Base-by-base conservation (phyloP, 768 basidiomycete species). In the Boletellus ananas region DNA sequence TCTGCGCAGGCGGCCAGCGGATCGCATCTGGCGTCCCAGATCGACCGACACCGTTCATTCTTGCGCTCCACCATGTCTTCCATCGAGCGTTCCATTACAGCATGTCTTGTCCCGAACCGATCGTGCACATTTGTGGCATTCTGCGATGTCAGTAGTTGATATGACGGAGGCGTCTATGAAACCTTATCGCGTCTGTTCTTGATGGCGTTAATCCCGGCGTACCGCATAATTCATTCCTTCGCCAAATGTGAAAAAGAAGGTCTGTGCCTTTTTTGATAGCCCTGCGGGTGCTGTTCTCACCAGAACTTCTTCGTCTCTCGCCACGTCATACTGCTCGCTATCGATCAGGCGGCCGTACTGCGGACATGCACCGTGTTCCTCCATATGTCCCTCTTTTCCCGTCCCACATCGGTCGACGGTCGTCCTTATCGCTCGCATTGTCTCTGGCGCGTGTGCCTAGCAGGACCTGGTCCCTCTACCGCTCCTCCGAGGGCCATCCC, bases 111-210 rank as follows among this genome's bases (percentile, higher is more conserved):
- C 49, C 48, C 38, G 34, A 55, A 51, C 54, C 20, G 50, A 50
- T 29, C 29, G 29, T 29, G 9, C 29, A 3, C 29, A 47, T 50
- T 58, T 45, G 56, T 45, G 35, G 49, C 50, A 49, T 63, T 35
- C 27, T 54, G 49, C 43, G 37, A 51, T 59, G 58, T 58, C 52
- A 55, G 65, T 52, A 45, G 49, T 50, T 51, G 51, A 57, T 58
- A 63, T 55, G 54, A 65, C 55, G 35, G 50, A 55, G 45, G 45
- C 43, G 54, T 45, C 54, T 64, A 66, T 65, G 63, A 65, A 65
- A 65, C 62, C 50, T 53, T 63, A 65, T 54, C 55, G 53, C 49
- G 36, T 23, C 25, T 48, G 52, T 50, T 53, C 33, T 60, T 60
- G 61, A 60, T 63, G 56, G 62, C 45, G 56, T 60, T 65, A 53